phyloP scores from a whole-genome alignment of 2,329 filamentous ascomycete genomes.

The Berkeleyomyces basicola region DNA sequence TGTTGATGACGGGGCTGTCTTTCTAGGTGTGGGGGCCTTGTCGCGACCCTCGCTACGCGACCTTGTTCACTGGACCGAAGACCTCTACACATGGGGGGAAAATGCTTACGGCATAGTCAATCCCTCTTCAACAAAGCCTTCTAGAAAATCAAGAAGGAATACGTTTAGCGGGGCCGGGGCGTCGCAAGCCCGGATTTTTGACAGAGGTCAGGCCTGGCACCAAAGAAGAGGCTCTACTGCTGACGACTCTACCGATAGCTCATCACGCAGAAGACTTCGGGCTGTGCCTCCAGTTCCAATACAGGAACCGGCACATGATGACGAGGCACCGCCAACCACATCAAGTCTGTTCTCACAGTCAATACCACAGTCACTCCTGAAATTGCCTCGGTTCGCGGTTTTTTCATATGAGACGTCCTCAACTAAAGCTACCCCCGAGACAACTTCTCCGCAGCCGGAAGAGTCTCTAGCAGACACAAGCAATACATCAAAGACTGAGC shows the following conservation, averaged over 20 bases:
- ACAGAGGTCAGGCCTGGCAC: slow-evolving; percentile 1
- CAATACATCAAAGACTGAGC: background rate
- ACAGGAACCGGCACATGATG: slow-evolving; percentile 12
- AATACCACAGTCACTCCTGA: background rate
- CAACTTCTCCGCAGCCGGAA: background rate
- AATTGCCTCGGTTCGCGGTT: background rate
- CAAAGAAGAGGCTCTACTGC: background rate
- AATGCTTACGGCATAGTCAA: slow-evolving; percentile 73
- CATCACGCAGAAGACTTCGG: slow-evolving; percentile 9
- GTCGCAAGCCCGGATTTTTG: background rate
- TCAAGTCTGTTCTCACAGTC: background rate
- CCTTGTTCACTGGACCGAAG: slow-evolving; percentile 74
- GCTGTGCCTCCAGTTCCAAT: slow-evolving; percentile 5
- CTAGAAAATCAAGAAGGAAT: slow-evolving; percentile 7
- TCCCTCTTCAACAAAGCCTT: slow-evolving; percentile 5
- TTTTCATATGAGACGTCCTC: background rate
- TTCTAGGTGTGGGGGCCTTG: slow-evolving; percentile 62
- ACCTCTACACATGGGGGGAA: slow-evolving; percentile 69
- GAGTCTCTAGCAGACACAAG: background rate
- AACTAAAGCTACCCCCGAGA: background rate
- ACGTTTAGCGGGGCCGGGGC: slow-evolving; percentile 4
- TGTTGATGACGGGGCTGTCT: slow-evolving; percentile 69
- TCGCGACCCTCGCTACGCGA: slow-evolving; percentile 54
- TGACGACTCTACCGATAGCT: background rate
- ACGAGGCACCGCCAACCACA: background rate